Conservation (phyloP, 192 early-diverging fungal species). For the Coemansia sp. region DNA sequence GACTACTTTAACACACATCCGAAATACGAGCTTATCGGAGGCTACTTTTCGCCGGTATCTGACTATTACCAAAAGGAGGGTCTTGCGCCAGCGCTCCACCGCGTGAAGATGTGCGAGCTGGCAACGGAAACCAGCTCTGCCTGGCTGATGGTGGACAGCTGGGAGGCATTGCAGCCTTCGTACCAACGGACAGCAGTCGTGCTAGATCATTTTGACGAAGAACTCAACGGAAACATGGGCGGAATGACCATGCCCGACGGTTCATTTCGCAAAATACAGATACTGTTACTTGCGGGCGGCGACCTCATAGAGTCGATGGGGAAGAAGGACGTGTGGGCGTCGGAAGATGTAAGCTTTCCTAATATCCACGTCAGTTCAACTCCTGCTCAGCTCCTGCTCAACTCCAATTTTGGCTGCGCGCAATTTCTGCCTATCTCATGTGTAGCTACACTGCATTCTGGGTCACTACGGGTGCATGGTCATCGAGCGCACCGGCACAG, state of each 20-base stretch:
- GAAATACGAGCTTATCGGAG: conserved; percentile 85
- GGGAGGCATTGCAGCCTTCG: conserved; percentile 78
- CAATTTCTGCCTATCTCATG: neutral
- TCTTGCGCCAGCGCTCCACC: conserved; percentile 78
- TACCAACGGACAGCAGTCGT: conserved; percentile 87
- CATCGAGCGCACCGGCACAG: conserved; percentile 90
- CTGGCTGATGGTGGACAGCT: conserved; percentile 97
- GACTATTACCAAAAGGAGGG: conserved; percentile 94
- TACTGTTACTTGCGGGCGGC: conserved; percentile 93
- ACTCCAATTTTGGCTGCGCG: neutral
- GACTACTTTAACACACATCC: conserved; percentile 71
- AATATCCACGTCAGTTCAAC: no score
- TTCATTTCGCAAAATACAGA: conserved; percentile 59
- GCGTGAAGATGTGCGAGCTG: conserved; percentile 90
- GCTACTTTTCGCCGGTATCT: conserved; percentile 95
- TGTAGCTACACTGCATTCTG: conserved; percentile 79
- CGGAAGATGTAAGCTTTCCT: conserved; percentile 63
- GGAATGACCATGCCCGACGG: conserved; percentile 61
- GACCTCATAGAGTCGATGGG: conserved; percentile 97
- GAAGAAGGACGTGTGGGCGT: conserved; percentile 81
- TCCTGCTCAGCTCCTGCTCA: no score
- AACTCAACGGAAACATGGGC: conserved; percentile 73
- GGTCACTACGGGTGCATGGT: conserved; percentile 91
- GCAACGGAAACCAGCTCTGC: conserved; percentile 75
- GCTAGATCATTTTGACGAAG: conserved; percentile 90